Evolutionary conservation across 179 eudicot genomes (phyloP).

Genomic region (Drosera spatulata): DNA sequence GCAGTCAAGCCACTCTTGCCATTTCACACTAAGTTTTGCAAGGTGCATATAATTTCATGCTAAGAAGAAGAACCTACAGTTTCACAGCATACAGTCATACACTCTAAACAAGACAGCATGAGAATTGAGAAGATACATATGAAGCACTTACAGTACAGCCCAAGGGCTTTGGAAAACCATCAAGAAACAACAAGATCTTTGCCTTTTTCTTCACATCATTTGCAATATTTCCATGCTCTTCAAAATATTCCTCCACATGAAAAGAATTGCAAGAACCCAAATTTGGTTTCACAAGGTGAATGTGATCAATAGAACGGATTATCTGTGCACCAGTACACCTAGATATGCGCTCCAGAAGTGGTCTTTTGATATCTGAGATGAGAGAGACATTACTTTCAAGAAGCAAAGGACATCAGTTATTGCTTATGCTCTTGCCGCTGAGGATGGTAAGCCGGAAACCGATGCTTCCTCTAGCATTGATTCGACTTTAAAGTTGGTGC

Average conservation of each 20-base stretch:
- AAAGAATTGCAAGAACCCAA: conserved; percentile 36
- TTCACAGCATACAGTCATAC: background rate
- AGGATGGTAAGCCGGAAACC: no score
- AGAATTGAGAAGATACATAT: background rate
- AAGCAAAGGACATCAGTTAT: conserved; percentile 4
- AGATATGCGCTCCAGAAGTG: conserved; percentile 35
- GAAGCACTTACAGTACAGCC: conserved; percentile 38
- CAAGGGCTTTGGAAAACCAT: conserved; percentile 45
- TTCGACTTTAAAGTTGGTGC: no score
- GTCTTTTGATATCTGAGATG: conserved; percentile 40
- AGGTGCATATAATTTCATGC: no score
- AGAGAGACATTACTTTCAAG: conserved; percentile 34
- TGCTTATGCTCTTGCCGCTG: no score
- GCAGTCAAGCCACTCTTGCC: no score
- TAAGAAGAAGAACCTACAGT: background rate
- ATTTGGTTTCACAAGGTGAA: conserved; percentile 14
- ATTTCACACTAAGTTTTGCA: no score
- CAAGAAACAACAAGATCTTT: conserved; percentile 42
- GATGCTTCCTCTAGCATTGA: no score
- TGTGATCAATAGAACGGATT: conserved; percentile 32
- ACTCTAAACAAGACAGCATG: no score
- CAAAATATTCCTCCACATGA: conserved; percentile 38
- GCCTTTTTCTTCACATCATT: conserved; percentile 40
- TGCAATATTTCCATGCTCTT: conserved; percentile 44
- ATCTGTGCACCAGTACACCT: conserved; percentile 44